Evolutionary conservation across 108 stramenopile genomes (phyloP).

Genomic region (Cyclotella atomus): DNA sequence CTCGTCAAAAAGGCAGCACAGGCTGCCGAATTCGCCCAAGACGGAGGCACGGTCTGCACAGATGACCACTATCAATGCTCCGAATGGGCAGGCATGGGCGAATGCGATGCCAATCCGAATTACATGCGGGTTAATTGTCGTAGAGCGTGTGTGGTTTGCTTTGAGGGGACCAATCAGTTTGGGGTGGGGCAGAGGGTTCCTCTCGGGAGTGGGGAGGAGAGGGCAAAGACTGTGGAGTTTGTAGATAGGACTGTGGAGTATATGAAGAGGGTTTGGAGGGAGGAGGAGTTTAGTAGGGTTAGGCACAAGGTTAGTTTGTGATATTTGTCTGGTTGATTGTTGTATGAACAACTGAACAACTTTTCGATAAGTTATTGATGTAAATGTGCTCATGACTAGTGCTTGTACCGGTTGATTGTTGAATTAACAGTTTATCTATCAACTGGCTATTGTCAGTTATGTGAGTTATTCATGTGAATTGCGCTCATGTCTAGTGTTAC

Average conservation of each 20-base stretch:
- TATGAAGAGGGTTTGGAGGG: conserved; percentile 30
- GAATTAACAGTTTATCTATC: too few relatives aligned
- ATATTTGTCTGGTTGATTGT: too few relatives aligned
- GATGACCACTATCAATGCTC: conserved; percentile 45
- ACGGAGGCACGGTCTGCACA: conserved; percentile 15
- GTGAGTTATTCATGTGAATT: too few relatives aligned
- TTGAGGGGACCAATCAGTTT: conserved; percentile 38
- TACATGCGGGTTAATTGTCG: conserved; percentile 48
- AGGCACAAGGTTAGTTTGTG: too few relatives aligned
- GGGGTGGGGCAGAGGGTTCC: conserved; percentile 32
- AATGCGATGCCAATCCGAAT: conserved; percentile 53
- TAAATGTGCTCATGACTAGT: too few relatives aligned
- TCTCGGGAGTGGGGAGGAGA: neutral
- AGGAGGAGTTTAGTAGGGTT: conserved; percentile 16
- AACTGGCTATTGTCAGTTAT: too few relatives aligned
- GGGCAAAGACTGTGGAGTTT: neutral
- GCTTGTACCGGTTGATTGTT: too few relatives aligned
- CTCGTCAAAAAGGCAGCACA: neutral
- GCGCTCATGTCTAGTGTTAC: too few relatives aligned
- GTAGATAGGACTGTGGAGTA: conserved; percentile 21
- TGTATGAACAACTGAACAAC: too few relatives aligned
- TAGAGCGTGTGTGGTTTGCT: conserved; percentile 35
- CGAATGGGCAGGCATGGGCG: conserved; percentile 52
- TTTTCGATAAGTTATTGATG: too few relatives aligned
- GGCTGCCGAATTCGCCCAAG: conserved; percentile 10